Conservation (phyloP, 179 eudicot genomes). For the Nepenthes alata region DNA sequence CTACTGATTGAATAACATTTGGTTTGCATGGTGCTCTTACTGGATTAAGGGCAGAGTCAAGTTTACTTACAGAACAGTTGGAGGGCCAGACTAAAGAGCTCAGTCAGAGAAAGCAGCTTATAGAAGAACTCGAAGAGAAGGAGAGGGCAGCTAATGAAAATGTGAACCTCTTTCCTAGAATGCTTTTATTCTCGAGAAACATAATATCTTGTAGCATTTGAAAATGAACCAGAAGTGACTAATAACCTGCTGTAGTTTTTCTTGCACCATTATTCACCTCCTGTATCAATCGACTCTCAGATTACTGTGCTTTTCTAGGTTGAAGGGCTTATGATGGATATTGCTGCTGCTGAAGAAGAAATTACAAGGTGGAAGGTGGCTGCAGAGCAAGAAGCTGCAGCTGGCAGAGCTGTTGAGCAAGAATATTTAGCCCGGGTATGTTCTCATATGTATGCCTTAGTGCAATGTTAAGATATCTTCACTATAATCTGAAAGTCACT, state of each 20-base stretch:
- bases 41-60: slow-evolving; percentile 78
- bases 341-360: slow-evolving; percentile 94
- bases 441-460: not conserved
- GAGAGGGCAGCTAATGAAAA: slow-evolving; percentile 91
- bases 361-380: slow-evolving; percentile 91
- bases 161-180: slow-evolving; percentile 20
- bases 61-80: slow-evolving; percentile 61
- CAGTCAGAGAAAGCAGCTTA: slow-evolving; percentile 42
- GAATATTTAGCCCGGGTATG: slow-evolving; percentile 70
- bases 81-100: slow-evolving; percentile 78
- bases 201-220: not conserved
- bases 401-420: slow-evolving; percentile 89
- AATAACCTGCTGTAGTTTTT: not conserved
- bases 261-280: not conserved
- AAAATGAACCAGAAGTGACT: too few relatives aligned
- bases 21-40: slow-evolving; percentile 15
- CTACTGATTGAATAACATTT: slow-evolving; percentile 7
- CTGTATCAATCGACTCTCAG: not conserved
- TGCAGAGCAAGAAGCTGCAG: slow-evolving; percentile 97
- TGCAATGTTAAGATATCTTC: too few relatives aligned
- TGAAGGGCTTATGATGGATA: slow-evolving; percentile 94
- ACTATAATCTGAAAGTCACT: too few relatives aligned
- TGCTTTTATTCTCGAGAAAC: not conserved
- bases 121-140: slow-evolving; percentile 91
- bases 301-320: slow-evolving; percentile 29